These are phyloP conservation scores for Yamadazyma endophytica DNA, from an alignment of 805 yeast species.

Conservation along the genomic window DNA sequence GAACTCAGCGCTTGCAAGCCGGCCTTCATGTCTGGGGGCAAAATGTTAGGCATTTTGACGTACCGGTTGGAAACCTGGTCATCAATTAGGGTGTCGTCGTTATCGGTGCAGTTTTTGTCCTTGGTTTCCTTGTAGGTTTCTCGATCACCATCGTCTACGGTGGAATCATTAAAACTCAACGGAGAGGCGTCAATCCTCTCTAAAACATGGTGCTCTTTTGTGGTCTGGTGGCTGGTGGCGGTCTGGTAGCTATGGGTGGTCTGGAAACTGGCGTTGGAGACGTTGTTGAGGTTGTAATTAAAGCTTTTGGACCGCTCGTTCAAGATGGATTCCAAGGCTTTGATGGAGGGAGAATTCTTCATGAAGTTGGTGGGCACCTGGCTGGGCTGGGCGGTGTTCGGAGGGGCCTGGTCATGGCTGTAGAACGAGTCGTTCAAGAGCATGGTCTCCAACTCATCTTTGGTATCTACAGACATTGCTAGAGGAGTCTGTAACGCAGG, in stretches of 20 bases:
- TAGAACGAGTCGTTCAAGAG: conserved; percentile 31
- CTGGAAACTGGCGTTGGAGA: conserved; percentile 8
- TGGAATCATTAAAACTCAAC: conserved; percentile 9
- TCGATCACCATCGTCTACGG: conserved; percentile 9
- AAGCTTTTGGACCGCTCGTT: conserved; percentile 16
- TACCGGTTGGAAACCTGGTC: no score
- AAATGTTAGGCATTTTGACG: conserved; percentile 12
- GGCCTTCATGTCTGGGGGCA: conserved; percentile 9
- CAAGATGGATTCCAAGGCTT: conserved; percentile 35
- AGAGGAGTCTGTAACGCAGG: no score
- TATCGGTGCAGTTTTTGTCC: conserved; percentile 8
- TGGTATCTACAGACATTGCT: no score
- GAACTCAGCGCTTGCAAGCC: no score
- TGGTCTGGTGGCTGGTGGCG: conserved; percentile 1
- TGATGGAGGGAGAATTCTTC: conserved; percentile 38
- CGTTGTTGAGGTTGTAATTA: conserved; percentile 7
- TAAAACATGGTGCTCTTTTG: neutral
- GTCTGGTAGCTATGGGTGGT: conserved; percentile 6
- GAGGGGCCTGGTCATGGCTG: conserved; percentile 12
- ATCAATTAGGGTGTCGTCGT: conserved; percentile 24
- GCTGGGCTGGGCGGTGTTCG: conserved; percentile 10
- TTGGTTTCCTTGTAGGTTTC: conserved; percentile 1
- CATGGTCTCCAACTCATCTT: conserved; percentile 22
- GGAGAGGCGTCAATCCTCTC: conserved; percentile 5
- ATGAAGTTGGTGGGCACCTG: conserved; percentile 25